Evolutionary conservation across 2,329 filamentous ascomycete species (phyloP).

Genomic region (Aspergillus piperis): DNA sequence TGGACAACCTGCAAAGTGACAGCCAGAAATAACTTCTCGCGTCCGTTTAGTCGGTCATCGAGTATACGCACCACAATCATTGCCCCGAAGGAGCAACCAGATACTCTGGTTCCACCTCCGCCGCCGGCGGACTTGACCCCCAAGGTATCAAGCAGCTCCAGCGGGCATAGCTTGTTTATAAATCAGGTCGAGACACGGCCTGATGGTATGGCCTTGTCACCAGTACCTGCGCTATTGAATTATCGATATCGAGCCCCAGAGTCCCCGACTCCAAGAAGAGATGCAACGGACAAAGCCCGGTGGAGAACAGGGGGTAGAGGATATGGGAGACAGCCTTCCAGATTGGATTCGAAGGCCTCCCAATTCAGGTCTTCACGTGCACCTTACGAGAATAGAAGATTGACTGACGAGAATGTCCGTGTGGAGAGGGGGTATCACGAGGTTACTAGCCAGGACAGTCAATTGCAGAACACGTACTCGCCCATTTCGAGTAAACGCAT

Average conservation of each 20-base stretch:
- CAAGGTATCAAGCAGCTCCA: neutral
- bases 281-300: slow-evolving; percentile 17
- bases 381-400: slow-evolving; percentile 19
- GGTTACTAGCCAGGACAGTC: slow-evolving; percentile 20
- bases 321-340: slow-evolving; percentile 25
- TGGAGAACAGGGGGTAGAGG: slow-evolving; percentile 25
- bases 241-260: slow-evolving; percentile 27
- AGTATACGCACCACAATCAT: slow-evolving; percentile 28
- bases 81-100: slow-evolving; percentile 12
- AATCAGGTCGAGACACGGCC: slow-evolving; percentile 5
- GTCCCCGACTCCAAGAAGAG: slow-evolving; percentile 34
- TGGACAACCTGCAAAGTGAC: slow-evolving; percentile 9
- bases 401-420: slow-evolving; percentile 35
- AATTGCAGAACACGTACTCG: slow-evolving; percentile 25
- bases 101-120: neutral
- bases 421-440: slow-evolving; percentile 20
- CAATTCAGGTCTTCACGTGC: slow-evolving; percentile 32
- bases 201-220: slow-evolving; percentile 17
- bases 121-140: slow-evolving; percentile 7
- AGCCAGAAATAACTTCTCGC: slow-evolving; percentile 38
- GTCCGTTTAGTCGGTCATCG: slow-evolving; percentile 39
- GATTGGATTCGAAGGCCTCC: slow-evolving; percentile 25
- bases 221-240: slow-evolving; percentile 26
- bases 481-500: slow-evolving; percentile 39
- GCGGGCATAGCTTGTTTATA: slow-evolving; percentile 3